Percentiles rank a stretch among this genome's conserved stretches.
phyloP scores from a whole-genome alignment of 192 early-diverging fungal species.

The Physocladia obscura region DNA sequence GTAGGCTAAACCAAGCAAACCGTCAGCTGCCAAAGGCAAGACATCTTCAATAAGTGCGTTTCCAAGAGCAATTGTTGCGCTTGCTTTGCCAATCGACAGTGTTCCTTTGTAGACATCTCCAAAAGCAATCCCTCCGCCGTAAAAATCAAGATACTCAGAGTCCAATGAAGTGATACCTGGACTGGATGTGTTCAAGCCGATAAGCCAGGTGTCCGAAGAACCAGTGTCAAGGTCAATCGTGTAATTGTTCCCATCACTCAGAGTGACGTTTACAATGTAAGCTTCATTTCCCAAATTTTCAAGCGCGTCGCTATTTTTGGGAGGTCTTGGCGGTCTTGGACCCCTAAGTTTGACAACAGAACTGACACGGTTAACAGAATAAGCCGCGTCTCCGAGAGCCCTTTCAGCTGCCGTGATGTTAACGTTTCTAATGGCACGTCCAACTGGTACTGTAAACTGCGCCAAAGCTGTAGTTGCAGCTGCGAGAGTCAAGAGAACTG shows the following conservation, averaged over 20 bases:
- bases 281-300: slow-evolving; percentile 5
- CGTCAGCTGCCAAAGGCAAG: slow-evolving; percentile 19
- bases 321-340: too few relatives aligned
- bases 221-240: slow-evolving; percentile 39
- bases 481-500: too few relatives aligned
- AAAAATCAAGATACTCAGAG: slow-evolving; percentile 8
- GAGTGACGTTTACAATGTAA: slow-evolving; percentile 12
- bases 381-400: too few relatives aligned
- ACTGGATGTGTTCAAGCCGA: slow-evolving; percentile 16
- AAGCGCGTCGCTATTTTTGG: too few relatives aligned
- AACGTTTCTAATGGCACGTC: too few relatives aligned
- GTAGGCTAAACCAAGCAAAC: slow-evolving; percentile 35
- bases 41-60: background rate
- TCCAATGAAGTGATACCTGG: slow-evolving; percentile 3
- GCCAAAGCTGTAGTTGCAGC: too few relatives aligned
- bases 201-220: slow-evolving; percentile 34
- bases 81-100: slow-evolving; percentile 19
- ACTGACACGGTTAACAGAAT: too few relatives aligned
- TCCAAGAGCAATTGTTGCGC: slow-evolving; percentile 20
- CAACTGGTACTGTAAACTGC: too few relatives aligned
- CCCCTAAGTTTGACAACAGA: too few relatives aligned
- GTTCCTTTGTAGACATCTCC: slow-evolving; percentile 17
- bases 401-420: too few relatives aligned
- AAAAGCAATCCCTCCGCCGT: slow-evolving; percentile 18
- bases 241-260: slow-evolving; percentile 12